Evolutionary conservation across 108 stramenopile species (phyloP), one percentile per base, ranked within the genome.

Genomic region (Hondaea fermentalgiana): DNA sequence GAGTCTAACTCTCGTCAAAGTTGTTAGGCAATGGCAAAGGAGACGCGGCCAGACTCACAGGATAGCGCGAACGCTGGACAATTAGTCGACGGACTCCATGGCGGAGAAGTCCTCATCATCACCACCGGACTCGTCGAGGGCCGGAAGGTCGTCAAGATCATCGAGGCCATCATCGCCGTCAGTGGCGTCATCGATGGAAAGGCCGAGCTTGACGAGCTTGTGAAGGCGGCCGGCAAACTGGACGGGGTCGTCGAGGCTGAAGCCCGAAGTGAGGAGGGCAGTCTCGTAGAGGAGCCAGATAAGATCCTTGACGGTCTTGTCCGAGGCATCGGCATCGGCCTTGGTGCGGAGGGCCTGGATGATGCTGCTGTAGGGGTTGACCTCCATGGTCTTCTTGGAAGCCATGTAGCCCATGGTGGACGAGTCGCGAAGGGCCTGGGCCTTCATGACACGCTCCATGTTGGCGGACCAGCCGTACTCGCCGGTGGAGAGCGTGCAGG

Each of bases 371-470:
- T 91, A 94, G 23, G 98, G 99, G 96, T 99, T 99, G 96, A 99
- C 95, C 94, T 99, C 99, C 97, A 99, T 96, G 87, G 98, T 99
- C 97, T 99, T 99, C 97, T 98, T 99, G 87, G 97, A 97, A 64
- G 95, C 94, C 99, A 99, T 99, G 97, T 99, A 99, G 44, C 97
- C 95, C 53, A 96, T 96, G 89, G 98, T 97, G 89, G 97, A 94
- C 29, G 97, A 94, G 94, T 99, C 99, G 88, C 99, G 97, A 58
- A 99, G 97, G 47, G 99, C 98, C 95, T 99, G 99, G 10, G 99
- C 99, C 94, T 99, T 99, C 99, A 99, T 99, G 94, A 99, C 99
- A 91, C 98, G 98, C 94, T 99, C 99, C 99, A 99, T 99, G 95
- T 99, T 99, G 90, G 99, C 99, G 87, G 97, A 96, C 99, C 99